These are phyloP conservation scores for Conoideocrella luteorostrata DNA, from an alignment of 2,329 filamentous ascomycete genomes.

Conservation along the genomic window DNA sequence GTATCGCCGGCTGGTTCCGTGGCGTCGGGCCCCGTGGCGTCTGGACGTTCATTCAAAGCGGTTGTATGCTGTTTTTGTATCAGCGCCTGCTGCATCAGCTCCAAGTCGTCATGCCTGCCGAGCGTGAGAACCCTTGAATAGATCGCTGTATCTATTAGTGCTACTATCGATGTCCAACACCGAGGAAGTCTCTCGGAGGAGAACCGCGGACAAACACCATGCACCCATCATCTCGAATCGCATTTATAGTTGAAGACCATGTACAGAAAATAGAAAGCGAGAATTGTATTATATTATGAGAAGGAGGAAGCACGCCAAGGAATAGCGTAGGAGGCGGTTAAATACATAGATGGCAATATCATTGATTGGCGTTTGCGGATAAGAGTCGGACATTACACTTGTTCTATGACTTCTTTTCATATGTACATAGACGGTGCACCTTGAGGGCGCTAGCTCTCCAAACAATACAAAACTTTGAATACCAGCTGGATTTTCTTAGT, in stretches of 20 bases:
- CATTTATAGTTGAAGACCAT: background rate
- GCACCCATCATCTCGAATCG: background rate
- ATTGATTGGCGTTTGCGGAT: constrained; percentile 6
- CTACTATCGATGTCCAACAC: too few species aligned
- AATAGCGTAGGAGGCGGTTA: background rate
- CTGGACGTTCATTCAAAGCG: constrained; percentile 96
- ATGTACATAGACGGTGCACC: background rate
- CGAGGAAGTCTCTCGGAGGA: background rate
- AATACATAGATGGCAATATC: constrained; percentile 2
- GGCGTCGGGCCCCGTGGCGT: constrained; percentile 88
- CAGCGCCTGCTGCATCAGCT: constrained; percentile 78
- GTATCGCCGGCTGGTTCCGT: constrained; percentile 83
- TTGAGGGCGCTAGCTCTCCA: background rate
- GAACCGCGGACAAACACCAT: background rate
- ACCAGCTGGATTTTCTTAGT: background rate
- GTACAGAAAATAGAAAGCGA: background rate
- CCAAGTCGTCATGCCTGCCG: constrained; percentile 41
- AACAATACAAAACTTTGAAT: background rate
- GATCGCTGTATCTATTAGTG: background rate
- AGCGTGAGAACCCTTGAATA: constrained; percentile 19
- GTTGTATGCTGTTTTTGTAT: constrained; percentile 94
- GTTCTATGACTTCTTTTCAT: background rate
- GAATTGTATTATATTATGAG: background rate
- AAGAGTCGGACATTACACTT: background rate
- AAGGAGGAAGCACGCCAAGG: background rate